phyloP scores from a whole-genome alignment of 441 rosid species.

The Jatropha multifida region DNA sequence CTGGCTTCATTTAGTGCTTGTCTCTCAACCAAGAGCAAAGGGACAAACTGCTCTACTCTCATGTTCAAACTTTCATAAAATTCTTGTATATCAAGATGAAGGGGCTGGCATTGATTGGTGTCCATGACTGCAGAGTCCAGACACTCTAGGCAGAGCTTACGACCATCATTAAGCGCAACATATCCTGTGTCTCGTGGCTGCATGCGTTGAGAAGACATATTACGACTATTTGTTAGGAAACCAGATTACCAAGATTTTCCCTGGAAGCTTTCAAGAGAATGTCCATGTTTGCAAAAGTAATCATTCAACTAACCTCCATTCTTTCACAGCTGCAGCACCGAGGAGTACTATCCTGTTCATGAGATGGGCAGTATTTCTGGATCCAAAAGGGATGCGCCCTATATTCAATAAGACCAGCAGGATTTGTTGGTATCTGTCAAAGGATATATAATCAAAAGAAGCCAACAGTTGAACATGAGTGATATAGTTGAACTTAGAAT shows the following conservation, averaged over 20 bases:
- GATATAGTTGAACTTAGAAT: constrained; percentile 16
- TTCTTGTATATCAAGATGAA: constrained; percentile 83
- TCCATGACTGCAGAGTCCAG: constrained; percentile 94
- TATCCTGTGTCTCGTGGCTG: constrained; percentile 73
- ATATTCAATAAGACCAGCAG: constrained; percentile 84
- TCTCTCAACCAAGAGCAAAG: constrained; percentile 91
- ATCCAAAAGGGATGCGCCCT: constrained; percentile 92
- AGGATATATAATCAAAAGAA: constrained; percentile 19
- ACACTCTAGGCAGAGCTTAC: constrained; percentile 92
- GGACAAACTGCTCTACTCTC: constrained; percentile 86
- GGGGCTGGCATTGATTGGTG: constrained; percentile 80
- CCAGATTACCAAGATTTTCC: neutral
- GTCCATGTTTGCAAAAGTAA: neutral
- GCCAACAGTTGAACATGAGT: constrained; percentile 30
- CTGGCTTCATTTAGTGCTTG: constrained; percentile 89
- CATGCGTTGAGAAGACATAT: constrained; percentile 22
- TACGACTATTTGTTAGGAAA: constrained; percentile 11
- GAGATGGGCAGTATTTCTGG: constrained; percentile 94
- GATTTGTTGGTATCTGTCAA: constrained; percentile 81
- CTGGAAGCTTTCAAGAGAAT: constrained; percentile 9
- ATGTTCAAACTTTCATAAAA: constrained; percentile 84
- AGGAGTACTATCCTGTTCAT: constrained; percentile 89
- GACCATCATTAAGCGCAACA: constrained; percentile 80
- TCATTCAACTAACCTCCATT: constrained; percentile 77
- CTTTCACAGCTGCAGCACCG: constrained; percentile 97